These are phyloP conservation scores for Leccinum ochraceum DNA, from an alignment of 768 basidiomycete genomes.

Conservation along the genomic window DNA sequence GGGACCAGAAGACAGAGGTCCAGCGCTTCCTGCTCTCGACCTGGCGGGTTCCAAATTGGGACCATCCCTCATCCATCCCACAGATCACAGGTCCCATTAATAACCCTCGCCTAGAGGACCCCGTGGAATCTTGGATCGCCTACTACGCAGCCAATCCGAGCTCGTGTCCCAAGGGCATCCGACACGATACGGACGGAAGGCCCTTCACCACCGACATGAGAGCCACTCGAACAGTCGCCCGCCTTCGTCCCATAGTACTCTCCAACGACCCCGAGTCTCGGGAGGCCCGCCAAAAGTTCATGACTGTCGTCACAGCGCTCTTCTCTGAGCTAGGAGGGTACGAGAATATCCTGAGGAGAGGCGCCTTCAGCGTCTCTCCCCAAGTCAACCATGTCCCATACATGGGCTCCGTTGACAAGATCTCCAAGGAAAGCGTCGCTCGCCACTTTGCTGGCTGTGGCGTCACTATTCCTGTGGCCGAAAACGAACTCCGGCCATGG, in stretches of 20 bases:
- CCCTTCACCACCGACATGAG: conserved; percentile 45
- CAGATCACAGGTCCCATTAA: conserved; percentile 30
- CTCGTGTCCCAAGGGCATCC: conserved; percentile 51
- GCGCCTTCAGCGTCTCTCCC: conserved; percentile 37
- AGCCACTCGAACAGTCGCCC: conserved; percentile 49
- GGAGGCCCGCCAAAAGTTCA: conserved; percentile 41
- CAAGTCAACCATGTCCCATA: conserved; percentile 34
- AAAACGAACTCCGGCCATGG: conserved; percentile 41
- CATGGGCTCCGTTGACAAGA: conserved; percentile 27
- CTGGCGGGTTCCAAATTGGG: conserved; percentile 46
- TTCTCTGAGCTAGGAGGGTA: conserved; percentile 45
- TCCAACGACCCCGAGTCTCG: conserved; percentile 34
- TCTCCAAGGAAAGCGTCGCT: conserved; percentile 37
- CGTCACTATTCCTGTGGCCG: conserved; percentile 37
- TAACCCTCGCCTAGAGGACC: conserved; percentile 49
- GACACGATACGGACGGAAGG: conserved; percentile 38
- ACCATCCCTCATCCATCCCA: conserved; percentile 22
- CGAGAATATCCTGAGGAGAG: conserved; percentile 37
- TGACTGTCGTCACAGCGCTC: conserved; percentile 40
- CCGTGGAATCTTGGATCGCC: conserved; percentile 46
- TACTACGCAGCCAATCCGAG: conserved; percentile 45
- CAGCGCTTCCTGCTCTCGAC: conserved; percentile 43
- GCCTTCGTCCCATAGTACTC: conserved; percentile 43
- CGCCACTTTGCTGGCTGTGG: conserved; percentile 46
- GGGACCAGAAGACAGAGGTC: conserved; percentile 46